Base-by-base conservation (phyloP, 345 rosid genomes). In the Ceriops zippeliana region DNA sequence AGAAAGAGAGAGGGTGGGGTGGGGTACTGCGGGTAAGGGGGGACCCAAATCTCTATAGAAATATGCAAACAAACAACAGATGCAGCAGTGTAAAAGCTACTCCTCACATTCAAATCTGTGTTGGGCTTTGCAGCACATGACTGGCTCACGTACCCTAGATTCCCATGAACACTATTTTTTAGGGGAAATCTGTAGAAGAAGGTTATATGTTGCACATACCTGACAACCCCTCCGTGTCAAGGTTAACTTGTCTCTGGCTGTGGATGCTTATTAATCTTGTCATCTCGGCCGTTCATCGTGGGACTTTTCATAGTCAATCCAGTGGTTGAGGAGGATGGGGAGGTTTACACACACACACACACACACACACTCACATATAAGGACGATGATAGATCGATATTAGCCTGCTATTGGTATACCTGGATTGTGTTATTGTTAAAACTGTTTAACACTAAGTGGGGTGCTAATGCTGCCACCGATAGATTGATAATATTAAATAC, bases 1-100 rank as follows among this genome's bases (percentile, higher is more conserved):
- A 69, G 53, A 69, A 58, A 61, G 78, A 72, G 70, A 31, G 67
- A 20, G 51, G 34, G 49, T 13, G 49, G 49, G 49, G 26, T 35
- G 42, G 28, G 28, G 9, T 34, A 34, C 37, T 34, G 37, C 37
- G 37, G 21, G 5, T 52, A 30, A 24, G 81, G 77, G 81, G 52
- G 84, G 77, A 65, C 86, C 87, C 75, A 79, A 80, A 86, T 80
- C 84, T 68, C 61, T 72, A 71, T 72, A 64, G 76, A 76, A 78
- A 73, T 56, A 77, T 57, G 80, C 69, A 81, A 67, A 70, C 78
- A 73, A 78, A 78, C 84, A 78, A 76, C 68, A 70, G 61, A 60
- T 42, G 42, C 64, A 62, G 76, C 81, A 70, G 78, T 61, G 56
- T 32, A 66, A 84, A 78, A 72, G 79, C 81, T 58, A 71, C 78